phyloP scores from a whole-genome alignment of 2,329 filamentous ascomycete genomes.

The Cadophora sp. region DNA sequence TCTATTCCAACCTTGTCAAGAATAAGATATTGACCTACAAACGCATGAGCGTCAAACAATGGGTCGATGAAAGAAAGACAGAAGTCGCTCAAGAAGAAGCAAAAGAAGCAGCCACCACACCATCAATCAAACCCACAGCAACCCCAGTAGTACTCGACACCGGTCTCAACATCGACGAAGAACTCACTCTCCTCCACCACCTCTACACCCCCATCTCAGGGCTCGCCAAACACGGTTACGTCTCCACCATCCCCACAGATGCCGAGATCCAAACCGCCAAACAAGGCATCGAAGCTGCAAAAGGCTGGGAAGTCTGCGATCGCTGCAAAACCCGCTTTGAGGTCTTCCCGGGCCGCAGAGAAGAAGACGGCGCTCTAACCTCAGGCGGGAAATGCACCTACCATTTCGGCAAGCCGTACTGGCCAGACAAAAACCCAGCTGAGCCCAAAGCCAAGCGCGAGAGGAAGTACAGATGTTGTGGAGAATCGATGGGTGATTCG shows the following conservation, averaged over 20 bases:
- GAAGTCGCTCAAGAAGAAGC: constrained; percentile 49
- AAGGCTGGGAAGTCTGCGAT: constrained; percentile 88
- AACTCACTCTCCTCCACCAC: constrained; percentile 67
- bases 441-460: constrained; percentile 61
- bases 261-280: constrained; percentile 71
- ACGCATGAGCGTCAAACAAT: constrained; percentile 75
- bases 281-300: constrained; percentile 68
- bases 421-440: constrained; percentile 57
- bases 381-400: constrained; percentile 80
- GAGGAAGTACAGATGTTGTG: constrained; percentile 79
- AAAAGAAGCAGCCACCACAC: constrained; percentile 39
- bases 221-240: constrained; percentile 77
- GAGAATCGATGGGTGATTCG: constrained; percentile 73
- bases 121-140: constrained; percentile 44
- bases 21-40: constrained; percentile 78
- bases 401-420: constrained; percentile 77
- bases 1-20: constrained; percentile 87
- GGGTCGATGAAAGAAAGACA: constrained; percentile 66
- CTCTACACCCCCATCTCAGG: constrained; percentile 68
- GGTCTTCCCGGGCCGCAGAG: constrained; percentile 85
- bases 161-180: constrained; percentile 70
- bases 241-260: constrained; percentile 69
- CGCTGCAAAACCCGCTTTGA: constrained; percentile 87
- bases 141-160: constrained; percentile 67
- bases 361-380: constrained; percentile 76